Evolutionary conservation across 441 rosid species (phyloP).

Genomic region (Erysimum cheiri): DNA sequence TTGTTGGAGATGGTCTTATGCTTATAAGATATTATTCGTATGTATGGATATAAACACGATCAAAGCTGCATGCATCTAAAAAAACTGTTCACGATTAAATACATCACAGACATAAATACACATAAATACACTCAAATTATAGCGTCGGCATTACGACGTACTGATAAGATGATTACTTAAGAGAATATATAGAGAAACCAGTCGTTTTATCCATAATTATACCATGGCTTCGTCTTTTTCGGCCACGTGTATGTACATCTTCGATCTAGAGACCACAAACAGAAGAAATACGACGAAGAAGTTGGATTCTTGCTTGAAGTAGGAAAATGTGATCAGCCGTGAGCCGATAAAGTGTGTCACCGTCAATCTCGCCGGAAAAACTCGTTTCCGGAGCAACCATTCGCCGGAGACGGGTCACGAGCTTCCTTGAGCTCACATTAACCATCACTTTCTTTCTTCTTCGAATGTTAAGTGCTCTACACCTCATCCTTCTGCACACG

Average conservation of each 20-base stretch:
- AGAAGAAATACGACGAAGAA: constrained; percentile 49
- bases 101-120: constrained; percentile 23
- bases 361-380: constrained; percentile 35
- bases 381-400: constrained; percentile 42
- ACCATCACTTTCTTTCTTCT: constrained; percentile 45
- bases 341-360: constrained; percentile 47
- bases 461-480: constrained; percentile 35
- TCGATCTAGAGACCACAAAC: constrained; percentile 46
- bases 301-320: constrained; percentile 51
- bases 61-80: constrained; percentile 32
- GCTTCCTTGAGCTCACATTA: constrained; percentile 45
- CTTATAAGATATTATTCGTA: neutral
- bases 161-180: neutral
- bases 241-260: constrained; percentile 20
- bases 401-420: constrained; percentile 43
- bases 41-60: constrained; percentile 16
- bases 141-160: constrained; percentile 24
- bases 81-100: constrained; percentile 17
- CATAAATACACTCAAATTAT: constrained; percentile 6
- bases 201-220: constrained; percentile 25
- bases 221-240: constrained; percentile 15
- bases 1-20: too few species aligned
- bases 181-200: constrained; percentile 22
- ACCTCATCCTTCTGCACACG: constrained; percentile 44
- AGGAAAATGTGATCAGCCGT: constrained; percentile 50